Conservation (phyloP, 208 protist genomes). For the Leishmania lainsoni region DNA sequence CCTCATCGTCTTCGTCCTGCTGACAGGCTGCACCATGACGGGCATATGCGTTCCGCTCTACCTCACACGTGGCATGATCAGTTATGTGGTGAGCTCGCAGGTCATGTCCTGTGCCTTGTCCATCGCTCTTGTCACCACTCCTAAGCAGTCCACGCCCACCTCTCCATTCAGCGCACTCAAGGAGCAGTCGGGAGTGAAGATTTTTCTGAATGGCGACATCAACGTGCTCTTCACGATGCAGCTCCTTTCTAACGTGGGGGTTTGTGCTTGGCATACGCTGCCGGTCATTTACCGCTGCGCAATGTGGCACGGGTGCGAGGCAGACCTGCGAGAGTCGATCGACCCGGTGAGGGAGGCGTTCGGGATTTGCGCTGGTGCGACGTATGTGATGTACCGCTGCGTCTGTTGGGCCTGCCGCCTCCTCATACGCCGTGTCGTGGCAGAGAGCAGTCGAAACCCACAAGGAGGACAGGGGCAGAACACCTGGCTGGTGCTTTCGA, state of each 20-base stretch:
- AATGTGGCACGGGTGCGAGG: slow-evolving; percentile 38
- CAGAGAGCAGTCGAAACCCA: slow-evolving; percentile 19
- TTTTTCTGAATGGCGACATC: slow-evolving; percentile 60
- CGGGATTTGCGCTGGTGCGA: slow-evolving; percentile 64
- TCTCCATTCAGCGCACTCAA: slow-evolving; percentile 40
- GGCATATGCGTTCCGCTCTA: slow-evolving; percentile 75
- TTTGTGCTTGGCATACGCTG: slow-evolving; percentile 74
- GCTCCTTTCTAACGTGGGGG: slow-evolving; percentile 58
- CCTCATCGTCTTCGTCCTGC: slow-evolving; percentile 47
- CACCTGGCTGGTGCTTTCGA: slow-evolving; percentile 30
- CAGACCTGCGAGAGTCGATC: slow-evolving; percentile 31
- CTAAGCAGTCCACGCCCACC: slow-evolving; percentile 18
- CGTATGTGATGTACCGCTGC: slow-evolving; percentile 66
- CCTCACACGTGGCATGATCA: slow-evolving; percentile 84
- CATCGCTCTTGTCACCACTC: slow-evolving; percentile 51
- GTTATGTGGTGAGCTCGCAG: slow-evolving; percentile 76
- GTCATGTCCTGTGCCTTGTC: slow-evolving; percentile 69
- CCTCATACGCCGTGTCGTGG: slow-evolving; percentile 39
- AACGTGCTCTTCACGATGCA: slow-evolving; percentile 82
- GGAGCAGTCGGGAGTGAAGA: slow-evolving; percentile 40
- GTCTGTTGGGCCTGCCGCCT: slow-evolving; percentile 39
- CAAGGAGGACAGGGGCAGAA: slow-evolving; percentile 18
- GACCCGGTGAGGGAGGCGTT: slow-evolving; percentile 70
- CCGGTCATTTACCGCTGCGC: slow-evolving; percentile 67
- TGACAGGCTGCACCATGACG: slow-evolving; percentile 68